Conservation (phyloP, 768 basidiomycete genomes). For the Phylloporus arenicola region DNA sequence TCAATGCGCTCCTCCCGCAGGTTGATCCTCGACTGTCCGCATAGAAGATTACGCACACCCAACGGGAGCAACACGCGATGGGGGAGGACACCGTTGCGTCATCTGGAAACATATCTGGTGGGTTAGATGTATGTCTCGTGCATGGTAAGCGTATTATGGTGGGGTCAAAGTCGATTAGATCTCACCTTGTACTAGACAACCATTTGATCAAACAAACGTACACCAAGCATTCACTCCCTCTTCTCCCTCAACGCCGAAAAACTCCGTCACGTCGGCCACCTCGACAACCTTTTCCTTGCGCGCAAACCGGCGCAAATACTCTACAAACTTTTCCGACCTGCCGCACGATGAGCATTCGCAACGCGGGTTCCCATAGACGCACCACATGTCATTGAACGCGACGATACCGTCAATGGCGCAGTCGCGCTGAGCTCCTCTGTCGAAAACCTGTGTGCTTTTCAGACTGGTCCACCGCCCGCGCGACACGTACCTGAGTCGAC, state of each 20-base stretch:
- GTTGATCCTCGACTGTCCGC: too few species aligned
- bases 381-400: slow-evolving; percentile 84
- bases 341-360: neutral
- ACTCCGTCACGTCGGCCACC: slow-evolving; percentile 62
- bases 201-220: too few species aligned
- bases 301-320: slow-evolving; percentile 71
- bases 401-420: slow-evolving; percentile 66
- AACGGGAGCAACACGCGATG: too few species aligned
- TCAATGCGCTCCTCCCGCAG: too few species aligned
- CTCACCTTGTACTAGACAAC: too few species aligned
- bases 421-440: slow-evolving; percentile 83
- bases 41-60: too few species aligned
- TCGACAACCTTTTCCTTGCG: slow-evolving; percentile 69
- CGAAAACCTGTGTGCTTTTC: slow-evolving; percentile 46
- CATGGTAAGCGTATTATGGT: too few species aligned
- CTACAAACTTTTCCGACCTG: slow-evolving; percentile 67
- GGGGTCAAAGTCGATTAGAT: too few species aligned
- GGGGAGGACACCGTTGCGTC: too few species aligned
- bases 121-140: too few species aligned
- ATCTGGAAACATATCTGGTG: too few species aligned
- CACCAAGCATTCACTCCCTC: too few species aligned
- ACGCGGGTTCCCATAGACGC: slow-evolving; percentile 13
- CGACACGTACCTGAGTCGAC: slow-evolving; percentile 49
- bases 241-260: slow-evolving; percentile 52
- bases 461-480: neutral